Evolutionary conservation across 2,329 filamentous ascomycete species (phyloP).

Genomic region (Neonectria ditissima): DNA sequence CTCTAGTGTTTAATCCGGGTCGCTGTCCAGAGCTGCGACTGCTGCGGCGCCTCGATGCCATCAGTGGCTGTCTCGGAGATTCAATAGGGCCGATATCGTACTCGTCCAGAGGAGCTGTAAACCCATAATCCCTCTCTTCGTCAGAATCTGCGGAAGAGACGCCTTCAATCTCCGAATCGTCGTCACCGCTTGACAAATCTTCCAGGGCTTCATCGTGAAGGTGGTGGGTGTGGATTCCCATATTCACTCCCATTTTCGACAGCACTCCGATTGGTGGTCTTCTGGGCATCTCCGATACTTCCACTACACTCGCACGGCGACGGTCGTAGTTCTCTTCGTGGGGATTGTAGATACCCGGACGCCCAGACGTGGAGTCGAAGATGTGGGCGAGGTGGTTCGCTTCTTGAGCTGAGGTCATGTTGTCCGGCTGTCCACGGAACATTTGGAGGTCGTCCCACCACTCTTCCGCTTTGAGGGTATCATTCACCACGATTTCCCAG

Average conservation of each 20-base stretch:
- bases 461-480: conserved; percentile 75
- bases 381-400: conserved; percentile 58
- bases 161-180: conserved; percentile 48
- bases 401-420: conserved; percentile 57
- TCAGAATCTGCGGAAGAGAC: conserved; percentile 47
- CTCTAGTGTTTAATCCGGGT: conserved; percentile 30
- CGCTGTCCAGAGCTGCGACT: conserved; percentile 21
- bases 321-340: conserved; percentile 49
- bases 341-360: conserved; percentile 58
- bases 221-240: conserved; percentile 82
- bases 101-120: conserved; percentile 46
- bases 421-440: conserved; percentile 56
- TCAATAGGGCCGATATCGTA: conserved; percentile 39
- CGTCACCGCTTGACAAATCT: conserved; percentile 48
- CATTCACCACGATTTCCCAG: conserved; percentile 70
- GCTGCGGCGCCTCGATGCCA: conserved; percentile 29
- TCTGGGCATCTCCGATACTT: conserved; percentile 71
- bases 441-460: conserved; percentile 86
- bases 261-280: conserved; percentile 66
- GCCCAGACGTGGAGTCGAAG: conserved; percentile 56
- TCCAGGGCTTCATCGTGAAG: conserved; percentile 72
- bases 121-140: conserved; percentile 43
- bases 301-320: conserved; percentile 64
- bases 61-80: conserved; percentile 37
- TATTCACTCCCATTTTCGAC: conserved; percentile 70